A percentile compares a stretch with the other conserved stretches of the same genome.
phyloP scores from a whole-genome alignment of 2,329 filamentous ascomycete genomes.

The Nigrospora osmanthi region DNA sequence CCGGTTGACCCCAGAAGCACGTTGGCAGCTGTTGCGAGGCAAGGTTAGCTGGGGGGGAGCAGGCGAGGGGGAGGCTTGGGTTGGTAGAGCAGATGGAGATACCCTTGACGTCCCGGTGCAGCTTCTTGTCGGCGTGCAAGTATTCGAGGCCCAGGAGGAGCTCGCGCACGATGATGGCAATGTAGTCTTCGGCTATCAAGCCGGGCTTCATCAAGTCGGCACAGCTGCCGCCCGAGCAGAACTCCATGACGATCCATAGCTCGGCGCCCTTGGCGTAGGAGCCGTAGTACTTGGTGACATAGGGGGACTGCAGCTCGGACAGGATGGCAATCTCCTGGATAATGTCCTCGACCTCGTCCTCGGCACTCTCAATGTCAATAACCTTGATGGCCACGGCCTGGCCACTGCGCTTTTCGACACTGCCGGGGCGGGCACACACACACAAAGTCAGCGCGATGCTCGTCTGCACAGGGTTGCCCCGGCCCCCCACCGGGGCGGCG shows the following conservation, averaged over 20 bases:
- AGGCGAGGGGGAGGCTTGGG: not conserved
- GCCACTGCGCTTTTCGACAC: conserved; percentile 86
- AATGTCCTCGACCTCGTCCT: conserved; percentile 98
- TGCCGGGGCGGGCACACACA: conserved; percentile 25
- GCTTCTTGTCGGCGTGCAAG: conserved; percentile 88
- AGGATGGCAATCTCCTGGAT: conserved; percentile 98
- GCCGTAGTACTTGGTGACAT: conserved; percentile 96
- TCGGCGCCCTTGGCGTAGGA: conserved; percentile 94
- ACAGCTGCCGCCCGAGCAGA: conserved; percentile 93
- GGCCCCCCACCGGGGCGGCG: not conserved
- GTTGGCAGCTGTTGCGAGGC: conserved; percentile 64
- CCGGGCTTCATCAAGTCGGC: conserved; percentile 94
- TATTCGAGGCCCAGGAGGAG: conserved; percentile 86
- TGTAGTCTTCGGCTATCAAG: conserved; percentile 86
- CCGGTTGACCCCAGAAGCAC: conserved; percentile 82
- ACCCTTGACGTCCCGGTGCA: conserved; percentile 96
- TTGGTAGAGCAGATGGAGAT: conserved; percentile 5
- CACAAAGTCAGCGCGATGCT: conserved; percentile 6
- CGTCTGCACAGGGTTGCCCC: not conserved
- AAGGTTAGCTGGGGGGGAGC: no score
- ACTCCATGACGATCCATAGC: conserved; percentile 99
- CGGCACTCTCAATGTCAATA: conserved; percentile 97
- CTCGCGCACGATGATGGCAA: conserved; percentile 90
- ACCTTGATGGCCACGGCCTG: conserved; percentile 96
- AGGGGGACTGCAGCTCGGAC: conserved; percentile 89